Percentiles rank a stretch among this genome's conserved stretches.
Evolutionary conservation across 257 asterid species (phyloP).

Genomic region (Jacaranda copaia): DNA sequence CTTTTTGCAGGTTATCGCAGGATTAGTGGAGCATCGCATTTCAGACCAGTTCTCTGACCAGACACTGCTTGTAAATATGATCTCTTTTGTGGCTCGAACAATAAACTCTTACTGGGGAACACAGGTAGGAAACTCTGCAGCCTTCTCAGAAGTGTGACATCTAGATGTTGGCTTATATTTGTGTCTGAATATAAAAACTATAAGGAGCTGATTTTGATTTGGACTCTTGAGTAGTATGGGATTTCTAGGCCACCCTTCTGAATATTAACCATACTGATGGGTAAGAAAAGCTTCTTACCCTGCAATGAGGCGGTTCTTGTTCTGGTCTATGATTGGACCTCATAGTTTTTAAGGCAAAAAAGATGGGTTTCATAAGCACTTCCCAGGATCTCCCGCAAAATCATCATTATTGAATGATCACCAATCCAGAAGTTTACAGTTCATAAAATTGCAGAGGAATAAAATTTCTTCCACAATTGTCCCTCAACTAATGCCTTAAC

Average conservation of each 20-base stretch:
- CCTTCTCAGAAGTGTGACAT: conserved; percentile 13
- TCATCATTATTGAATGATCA: too few relatives aligned
- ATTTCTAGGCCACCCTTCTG: not conserved
- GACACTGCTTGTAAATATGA: conserved; percentile 69
- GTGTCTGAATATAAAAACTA: not conserved
- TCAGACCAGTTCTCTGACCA: conserved; percentile 73
- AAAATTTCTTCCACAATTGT: not conserved
- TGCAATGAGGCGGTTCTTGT: not conserved
- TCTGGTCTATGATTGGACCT: not conserved
- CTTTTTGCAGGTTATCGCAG: conserved; percentile 75
- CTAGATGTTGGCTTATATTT: not conserved
- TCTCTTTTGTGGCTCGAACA: conserved; percentile 82
- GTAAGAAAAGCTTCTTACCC: not conserved
- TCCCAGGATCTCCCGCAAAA: not conserved
- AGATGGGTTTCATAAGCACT: not conserved
- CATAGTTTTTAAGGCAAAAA: not conserved
- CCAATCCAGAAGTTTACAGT: not conserved
- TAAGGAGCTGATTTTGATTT: not conserved
- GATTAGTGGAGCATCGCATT: conserved; percentile 82
- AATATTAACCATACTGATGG: not conserved
- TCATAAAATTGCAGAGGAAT: not conserved
- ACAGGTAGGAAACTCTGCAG: conserved; percentile 55
- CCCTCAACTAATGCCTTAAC: not conserved
- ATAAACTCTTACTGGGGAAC: conserved; percentile 96
- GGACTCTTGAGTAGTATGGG: not conserved